Percentiles rank a stretch among this genome's conserved stretches.
Conservation (phyloP, 306 rosid genomes). For the Vachellia collinsii region DNA sequence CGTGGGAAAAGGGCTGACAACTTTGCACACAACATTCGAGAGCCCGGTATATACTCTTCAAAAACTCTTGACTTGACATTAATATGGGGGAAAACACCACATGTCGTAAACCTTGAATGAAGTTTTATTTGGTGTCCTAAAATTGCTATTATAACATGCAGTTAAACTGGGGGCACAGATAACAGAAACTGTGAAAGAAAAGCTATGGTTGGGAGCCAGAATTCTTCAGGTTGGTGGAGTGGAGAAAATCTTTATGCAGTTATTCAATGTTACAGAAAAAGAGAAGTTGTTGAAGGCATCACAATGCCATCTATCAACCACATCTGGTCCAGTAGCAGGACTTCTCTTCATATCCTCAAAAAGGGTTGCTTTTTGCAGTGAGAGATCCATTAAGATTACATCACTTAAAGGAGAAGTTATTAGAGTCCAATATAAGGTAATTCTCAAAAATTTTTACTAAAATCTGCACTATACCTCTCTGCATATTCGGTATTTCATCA, state of each 20-base stretch:
- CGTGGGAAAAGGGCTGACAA: background rate
- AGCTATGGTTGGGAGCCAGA: constrained; percentile 59
- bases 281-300: constrained; percentile 55
- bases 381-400: constrained; percentile 51
- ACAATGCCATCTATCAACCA: constrained; percentile 62
- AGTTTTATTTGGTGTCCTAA: background rate
- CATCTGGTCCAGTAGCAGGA: constrained; percentile 68
- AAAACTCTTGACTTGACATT: background rate
- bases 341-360: constrained; percentile 66
- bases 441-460: background rate
- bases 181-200: constrained; percentile 57
- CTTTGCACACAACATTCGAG: constrained; percentile 24
- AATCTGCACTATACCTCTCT: background rate
- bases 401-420: constrained; percentile 42
- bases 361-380: constrained; percentile 67
- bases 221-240: constrained; percentile 57
- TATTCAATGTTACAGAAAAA: constrained; percentile 44
- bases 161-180: constrained; percentile 55
- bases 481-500: background rate
- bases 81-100: too few relatives aligned
- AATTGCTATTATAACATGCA: constrained; percentile 32
- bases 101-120: too few relatives aligned
- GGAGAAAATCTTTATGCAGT: constrained; percentile 49
- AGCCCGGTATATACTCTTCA: constrained; percentile 23
- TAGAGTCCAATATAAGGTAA: constrained; percentile 54